A percentile compares a stretch with the other conserved stretches of the same genome.
phyloP scores from a whole-genome alignment of 768 basidiomycete species.

The Coprinopsis sp. region DNA sequence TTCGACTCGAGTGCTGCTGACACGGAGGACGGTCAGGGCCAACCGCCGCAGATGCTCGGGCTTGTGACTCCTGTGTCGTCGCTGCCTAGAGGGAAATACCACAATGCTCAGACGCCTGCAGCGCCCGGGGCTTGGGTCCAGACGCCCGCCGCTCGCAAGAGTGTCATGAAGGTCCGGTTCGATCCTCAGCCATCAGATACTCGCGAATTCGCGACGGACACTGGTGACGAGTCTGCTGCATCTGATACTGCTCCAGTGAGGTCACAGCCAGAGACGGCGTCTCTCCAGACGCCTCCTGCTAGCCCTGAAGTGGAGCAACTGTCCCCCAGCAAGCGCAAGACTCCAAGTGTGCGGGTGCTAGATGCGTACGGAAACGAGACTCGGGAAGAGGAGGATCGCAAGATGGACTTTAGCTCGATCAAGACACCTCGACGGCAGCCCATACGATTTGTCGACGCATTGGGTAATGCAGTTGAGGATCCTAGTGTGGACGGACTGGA shows the following conservation, averaged over 20 bases:
- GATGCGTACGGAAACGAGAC: conserved; percentile 65
- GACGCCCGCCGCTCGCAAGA: conserved; percentile 55
- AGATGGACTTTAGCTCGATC: conserved; percentile 8
- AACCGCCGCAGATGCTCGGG: conserved; percentile 24
- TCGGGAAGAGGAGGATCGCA: conserved; percentile 6
- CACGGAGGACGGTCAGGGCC: conserved; percentile 12
- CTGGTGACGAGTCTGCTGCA: conserved; percentile 15
- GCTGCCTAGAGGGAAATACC: conserved; percentile 43
- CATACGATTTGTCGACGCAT: conserved; percentile 64
- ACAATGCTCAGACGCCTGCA: conserved; percentile 56
- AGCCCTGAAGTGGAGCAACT: conserved; percentile 17
- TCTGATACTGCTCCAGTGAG: conserved; percentile 2
- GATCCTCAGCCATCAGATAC: conserved; percentile 34
- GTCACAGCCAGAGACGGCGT: conserved; percentile 9
- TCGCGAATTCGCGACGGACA: conserved; percentile 15
- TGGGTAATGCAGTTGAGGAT: conserved; percentile 41
- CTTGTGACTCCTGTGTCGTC: conserved; percentile 46
- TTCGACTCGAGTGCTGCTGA: background rate
- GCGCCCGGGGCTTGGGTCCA: conserved; percentile 64
- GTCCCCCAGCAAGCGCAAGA: conserved; percentile 32
- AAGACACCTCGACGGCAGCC: conserved; percentile 28
- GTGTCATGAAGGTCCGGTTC: conserved; percentile 69
- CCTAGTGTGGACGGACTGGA: conserved; percentile 13
- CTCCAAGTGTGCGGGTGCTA: conserved; percentile 55
- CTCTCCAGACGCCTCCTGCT: conserved; percentile 19